A percentile compares a stretch with the other conserved stretches of the same genome.
phyloP scores from a whole-genome alignment of 2,329 filamentous ascomycete species.

The Pestalotiopsis sp. region DNA sequence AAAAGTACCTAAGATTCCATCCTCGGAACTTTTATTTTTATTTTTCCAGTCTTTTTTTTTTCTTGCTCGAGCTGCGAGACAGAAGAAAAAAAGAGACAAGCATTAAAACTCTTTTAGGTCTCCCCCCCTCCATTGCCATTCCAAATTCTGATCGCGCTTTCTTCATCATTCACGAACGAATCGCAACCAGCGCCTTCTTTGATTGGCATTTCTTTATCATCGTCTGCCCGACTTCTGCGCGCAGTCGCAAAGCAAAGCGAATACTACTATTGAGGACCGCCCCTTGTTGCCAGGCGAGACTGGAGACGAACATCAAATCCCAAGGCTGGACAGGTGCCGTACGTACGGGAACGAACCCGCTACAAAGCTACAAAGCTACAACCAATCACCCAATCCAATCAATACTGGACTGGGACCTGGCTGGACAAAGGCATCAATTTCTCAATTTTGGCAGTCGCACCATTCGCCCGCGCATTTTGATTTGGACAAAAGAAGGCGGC shows the following conservation, averaged over 20 bases:
- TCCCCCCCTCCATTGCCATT: neutral
- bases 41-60: conserved; percentile 1
- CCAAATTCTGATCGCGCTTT: neutral
- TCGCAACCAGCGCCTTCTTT: neutral
- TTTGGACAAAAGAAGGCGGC: too few relatives aligned
- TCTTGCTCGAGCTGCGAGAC: neutral
- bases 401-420: too few relatives aligned
- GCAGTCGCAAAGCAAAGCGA: neutral
- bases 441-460: too few relatives aligned
- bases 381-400: too few relatives aligned
- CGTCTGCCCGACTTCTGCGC: neutral
- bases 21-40: conserved; percentile 6
- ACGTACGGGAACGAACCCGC: too few relatives aligned
- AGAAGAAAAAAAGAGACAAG: neutral
- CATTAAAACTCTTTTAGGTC: neutral
- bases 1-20: conserved; percentile 1
- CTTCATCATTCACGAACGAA: neutral
- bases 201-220: neutral
- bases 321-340: too few relatives aligned
- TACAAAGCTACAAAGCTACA: too few relatives aligned
- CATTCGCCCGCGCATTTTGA: too few relatives aligned
- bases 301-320: neutral
- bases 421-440: too few relatives aligned
- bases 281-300: neutral
- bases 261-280: neutral